Evolutionary conservation across 2,329 filamentous ascomycete genomes (phyloP).

Genomic region (Ceratocystis harringtonii): DNA sequence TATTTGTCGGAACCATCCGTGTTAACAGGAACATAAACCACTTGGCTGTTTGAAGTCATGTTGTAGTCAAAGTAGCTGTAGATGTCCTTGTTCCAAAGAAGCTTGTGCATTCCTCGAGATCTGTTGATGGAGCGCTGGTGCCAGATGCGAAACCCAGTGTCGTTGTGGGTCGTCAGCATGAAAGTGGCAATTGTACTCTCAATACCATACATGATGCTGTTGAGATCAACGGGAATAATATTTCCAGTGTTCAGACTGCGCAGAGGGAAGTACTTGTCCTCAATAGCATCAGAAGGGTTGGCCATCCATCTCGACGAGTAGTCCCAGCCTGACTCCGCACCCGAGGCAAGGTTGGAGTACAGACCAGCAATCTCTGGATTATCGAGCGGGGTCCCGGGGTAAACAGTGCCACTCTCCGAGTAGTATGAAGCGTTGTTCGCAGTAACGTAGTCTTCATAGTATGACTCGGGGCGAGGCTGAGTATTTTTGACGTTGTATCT

Average conservation of each 20-base stretch:
- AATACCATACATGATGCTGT: conserved; percentile 52
- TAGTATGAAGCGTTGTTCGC: conserved; percentile 53
- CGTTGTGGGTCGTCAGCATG: conserved; percentile 36
- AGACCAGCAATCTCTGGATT: conserved; percentile 36
- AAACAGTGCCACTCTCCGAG: conserved; percentile 41
- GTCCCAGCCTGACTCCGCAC: conserved; percentile 53
- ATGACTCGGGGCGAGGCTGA: conserved; percentile 52
- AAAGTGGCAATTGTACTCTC: conserved; percentile 45
- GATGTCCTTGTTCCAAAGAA: conserved; percentile 50
- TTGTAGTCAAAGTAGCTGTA: conserved; percentile 57
- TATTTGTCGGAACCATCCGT: conserved; percentile 3
- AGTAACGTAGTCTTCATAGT: conserved; percentile 48
- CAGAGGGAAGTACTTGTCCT: conserved; percentile 49
- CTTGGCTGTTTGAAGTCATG: conserved; percentile 40
- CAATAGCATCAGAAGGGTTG: conserved; percentile 41
- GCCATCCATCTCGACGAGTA: conserved; percentile 45
- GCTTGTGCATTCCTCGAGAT: conserved; percentile 44
- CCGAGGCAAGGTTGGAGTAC: conserved; percentile 48
- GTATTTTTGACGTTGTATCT: conserved; percentile 47
- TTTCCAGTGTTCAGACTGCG: conserved; percentile 45
- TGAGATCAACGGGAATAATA: conserved; percentile 49
- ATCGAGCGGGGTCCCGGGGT: conserved; percentile 38
- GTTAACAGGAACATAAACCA: conserved; percentile 31
- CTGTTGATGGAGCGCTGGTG: conserved; percentile 34
- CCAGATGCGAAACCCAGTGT: conserved; percentile 35